Base-by-base conservation (phyloP, 352 stramenopile genomes). In the Globisporangium emineosum region DNA sequence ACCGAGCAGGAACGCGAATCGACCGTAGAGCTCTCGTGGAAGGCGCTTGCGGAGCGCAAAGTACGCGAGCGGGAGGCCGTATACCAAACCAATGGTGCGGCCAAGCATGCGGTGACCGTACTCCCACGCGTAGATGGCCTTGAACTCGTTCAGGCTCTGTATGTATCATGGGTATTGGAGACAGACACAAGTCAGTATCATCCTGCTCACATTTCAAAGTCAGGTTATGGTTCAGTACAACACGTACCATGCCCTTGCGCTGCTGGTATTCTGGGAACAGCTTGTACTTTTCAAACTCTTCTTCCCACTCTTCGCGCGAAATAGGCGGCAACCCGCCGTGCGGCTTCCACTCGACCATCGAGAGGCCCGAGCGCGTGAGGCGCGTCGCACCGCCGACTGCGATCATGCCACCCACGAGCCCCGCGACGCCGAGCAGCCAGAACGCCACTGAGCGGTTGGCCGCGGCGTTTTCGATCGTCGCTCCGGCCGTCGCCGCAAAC, bases 271-370 rank as follows among this genome's bases (percentile, higher is more conserved):
- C 98, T 1, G 97, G 97, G 77, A 97, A 99, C 65, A 94, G 67
- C 74, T 99, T 99, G 87, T 99, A 99, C 51, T 96, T 88, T 30
- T 97, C 91, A 66, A 99, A 99, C 79, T 99, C 97, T 0, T 64
- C 73, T 64, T 97, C 60, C 98, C 98, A 99, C 68, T 99, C 97
- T 29, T 86, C 88, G 0, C 81, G 56, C 19, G 79, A 98, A 42
- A 97, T 89, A 9, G 97, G 97, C 50, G 97, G 97, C 33, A 98
- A 68, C 0, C 83, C 88, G 13, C 97, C 97, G 51, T 98, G 82
- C 32, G 94, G 90, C 76, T 98, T 98, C 98, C 98, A 99, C 37
- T 97, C 80, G 62, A 98, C 95, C 94, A 99, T 99, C 50, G 89
- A 98, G 23, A 99, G 77, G 6, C 97, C 97, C 15, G 93, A 99